Conservation (phyloP, 1,284 basidiomycete species). For the Sanghuangporus weigelae region DNA sequence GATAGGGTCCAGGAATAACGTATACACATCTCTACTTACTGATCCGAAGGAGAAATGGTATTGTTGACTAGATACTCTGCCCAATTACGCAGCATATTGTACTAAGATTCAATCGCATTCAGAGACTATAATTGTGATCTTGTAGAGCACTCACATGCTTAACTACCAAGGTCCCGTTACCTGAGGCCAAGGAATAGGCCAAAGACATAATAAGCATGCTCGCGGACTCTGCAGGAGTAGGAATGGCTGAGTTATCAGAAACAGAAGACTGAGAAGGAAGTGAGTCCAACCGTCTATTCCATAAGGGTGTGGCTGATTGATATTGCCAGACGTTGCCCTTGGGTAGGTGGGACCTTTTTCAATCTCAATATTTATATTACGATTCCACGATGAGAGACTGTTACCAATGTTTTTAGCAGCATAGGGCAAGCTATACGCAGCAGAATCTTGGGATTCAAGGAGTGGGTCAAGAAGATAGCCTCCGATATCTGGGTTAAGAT, state of each 20-base stretch:
- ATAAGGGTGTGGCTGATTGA: neutral
- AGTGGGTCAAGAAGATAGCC: constrained; percentile 41
- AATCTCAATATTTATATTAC: neutral
- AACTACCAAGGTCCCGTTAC: neutral
- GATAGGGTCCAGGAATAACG: too few relatives aligned
- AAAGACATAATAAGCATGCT: constrained; percentile 14
- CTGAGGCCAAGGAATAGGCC: constrained; percentile 1
- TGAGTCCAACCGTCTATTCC: neutral
- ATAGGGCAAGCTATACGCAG: constrained; percentile 26
- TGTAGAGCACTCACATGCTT: neutral
- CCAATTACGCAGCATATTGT: constrained; percentile 37
- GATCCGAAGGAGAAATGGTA: constrained; percentile 30
- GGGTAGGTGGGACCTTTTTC: neutral
- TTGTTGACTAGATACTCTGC: constrained; percentile 33
- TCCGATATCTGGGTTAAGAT: constrained; percentile 38
- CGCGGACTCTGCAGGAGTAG: constrained; percentile 3
- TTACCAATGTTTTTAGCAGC: constrained; percentile 40
- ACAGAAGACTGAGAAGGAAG: neutral
- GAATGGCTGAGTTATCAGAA: neutral
- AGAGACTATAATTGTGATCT: neutral
- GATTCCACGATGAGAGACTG: neutral
- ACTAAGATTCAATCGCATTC: constrained; percentile 32
- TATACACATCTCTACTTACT: constrained; percentile 22
- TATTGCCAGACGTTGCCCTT: neutral
- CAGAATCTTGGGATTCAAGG: constrained; percentile 34